phyloP scores from a whole-genome alignment of 805 yeast genomes.

The Tetrapisispora phaffii region DNA sequence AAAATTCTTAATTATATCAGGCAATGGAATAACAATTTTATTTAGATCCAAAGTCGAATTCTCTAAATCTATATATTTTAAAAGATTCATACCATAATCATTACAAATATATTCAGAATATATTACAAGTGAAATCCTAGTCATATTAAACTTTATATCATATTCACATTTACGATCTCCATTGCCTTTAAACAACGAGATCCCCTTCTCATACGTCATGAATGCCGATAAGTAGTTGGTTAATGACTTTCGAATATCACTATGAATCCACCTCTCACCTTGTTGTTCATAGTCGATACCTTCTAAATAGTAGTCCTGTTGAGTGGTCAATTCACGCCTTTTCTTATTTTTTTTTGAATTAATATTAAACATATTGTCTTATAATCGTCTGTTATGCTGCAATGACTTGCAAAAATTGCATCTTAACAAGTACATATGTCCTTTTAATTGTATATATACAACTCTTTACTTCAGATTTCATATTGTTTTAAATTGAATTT shows the following conservation, averaged over 20 bases:
- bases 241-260: constrained; percentile 26
- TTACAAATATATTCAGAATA: constrained; percentile 24
- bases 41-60: constrained; percentile 12
- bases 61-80: constrained; percentile 21
- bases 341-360: constrained; percentile 7
- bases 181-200: constrained; percentile 10
- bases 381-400: neutral
- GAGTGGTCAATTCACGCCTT: constrained; percentile 11
- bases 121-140: constrained; percentile 23
- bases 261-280: constrained; percentile 30
- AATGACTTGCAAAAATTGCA: neutral
- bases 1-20: constrained; percentile 15
- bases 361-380: neutral
- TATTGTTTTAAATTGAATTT: too few relatives aligned
- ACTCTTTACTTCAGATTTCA: too few relatives aligned
- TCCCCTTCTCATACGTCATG: constrained; percentile 28
- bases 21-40: constrained; percentile 9
- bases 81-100: constrained; percentile 24
- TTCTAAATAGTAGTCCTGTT: constrained; percentile 26
- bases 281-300: constrained; percentile 27
- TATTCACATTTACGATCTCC: constrained; percentile 10
- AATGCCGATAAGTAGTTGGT: constrained; percentile 22
- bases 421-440: neutral
- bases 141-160: constrained; percentile 24
- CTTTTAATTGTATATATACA: too few relatives aligned